Base-by-base conservation (phyloP, 1,284 basidiomycete genomes). In the Moesziomyces sp. region DNA sequence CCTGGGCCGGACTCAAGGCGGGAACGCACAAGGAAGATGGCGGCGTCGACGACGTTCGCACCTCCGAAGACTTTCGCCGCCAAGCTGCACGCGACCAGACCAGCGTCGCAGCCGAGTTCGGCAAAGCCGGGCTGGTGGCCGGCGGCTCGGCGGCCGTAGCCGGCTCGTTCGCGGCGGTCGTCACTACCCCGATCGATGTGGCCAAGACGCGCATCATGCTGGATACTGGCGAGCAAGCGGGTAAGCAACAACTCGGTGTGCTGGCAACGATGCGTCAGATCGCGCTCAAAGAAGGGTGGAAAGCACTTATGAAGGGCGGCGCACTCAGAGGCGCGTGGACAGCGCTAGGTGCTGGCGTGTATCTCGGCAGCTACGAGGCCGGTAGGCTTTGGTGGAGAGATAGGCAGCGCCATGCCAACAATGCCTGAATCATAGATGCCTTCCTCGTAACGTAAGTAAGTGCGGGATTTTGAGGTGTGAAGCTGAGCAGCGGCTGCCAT, bases 371-470 rank as follows among this genome's bases (percentile, higher is more conserved):
- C 35, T 81, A 80, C 52, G 79, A 81, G 49, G 52, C 70, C 5
- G 79, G 79, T 1, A 54, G 79, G n/a, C 51, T 78, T 34, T 81
- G 79, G 79, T 81, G 79, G 79, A 58, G 71, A 46, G 66, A 78
- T 16, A 40, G 65, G 24, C 70, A 68, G 47, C 64, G 67, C 24
- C 52, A 52, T 16, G 18, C 18, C 26, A 64, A 70, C 28, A 26
- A 49, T 21, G 42, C 58, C 10, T 67, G 43, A 56, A 34, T 26
- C 9, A 14, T 13, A 34, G 30, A 34, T 4, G 13, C 1, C 11
- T 34, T 11, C 10, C 30, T 34, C 11, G 13, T 13, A 7, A 7
- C 26, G 8, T 28, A 7, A 1, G 26, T 28, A 28, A 7, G 18
- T 18, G 38, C 38, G 38, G 16, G 18, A 40, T 40, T 5, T 8